Evolutionary conservation across 2,329 filamentous ascomycete genomes (phyloP), one percentile per base, ranked within the genome.

Genomic region (Penicillium palitans): DNA sequence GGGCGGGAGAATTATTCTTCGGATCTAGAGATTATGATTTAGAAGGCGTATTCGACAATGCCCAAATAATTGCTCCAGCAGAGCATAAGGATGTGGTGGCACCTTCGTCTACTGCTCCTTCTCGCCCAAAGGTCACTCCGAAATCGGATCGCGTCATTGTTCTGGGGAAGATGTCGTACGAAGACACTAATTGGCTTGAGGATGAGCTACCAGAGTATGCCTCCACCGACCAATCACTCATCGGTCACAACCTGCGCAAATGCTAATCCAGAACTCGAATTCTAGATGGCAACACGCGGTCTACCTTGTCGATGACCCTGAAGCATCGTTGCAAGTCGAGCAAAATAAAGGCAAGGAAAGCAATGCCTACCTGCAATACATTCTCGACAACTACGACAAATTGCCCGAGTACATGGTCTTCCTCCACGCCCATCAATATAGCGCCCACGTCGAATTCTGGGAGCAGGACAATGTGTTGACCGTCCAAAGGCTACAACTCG

Each of bases 361-460:
- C 44, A 77, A 73, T 55, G 72, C 74, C 19, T 80, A 80, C 55
- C 69, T 80, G 7, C 78, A 76, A 33, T 80, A 77, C 59, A 75
- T 81, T 42, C 70, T 79, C 33, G 76, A 80, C 52, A 65, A 80
- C 61, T 80, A 80, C 62, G 61, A 77, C 53, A 59, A 67, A 17
- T 72, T 86, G 15, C 79, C 82, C 12, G 78, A 83, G 56, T 79
- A 81, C 6, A 73, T 80, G 55, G 74, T 84, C 59, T 86, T 86
- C 73, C 76, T 82, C 62, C 83, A 85, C 59, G 80, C 82, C 17
- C 81, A 87, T 61, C 81, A 83, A 44, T 74, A 70, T 52, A 66
- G 67, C 53, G 63, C 41, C 25, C 83, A 86, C 66, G 84, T 83
- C 63, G 82, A 85, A 60, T 79, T 81, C 63, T 75, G 76, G 19